These are phyloP conservation scores for Raphanus raphanistrum DNA, from an alignment of 345 rosid species.

Conservation along the genomic window DNA sequence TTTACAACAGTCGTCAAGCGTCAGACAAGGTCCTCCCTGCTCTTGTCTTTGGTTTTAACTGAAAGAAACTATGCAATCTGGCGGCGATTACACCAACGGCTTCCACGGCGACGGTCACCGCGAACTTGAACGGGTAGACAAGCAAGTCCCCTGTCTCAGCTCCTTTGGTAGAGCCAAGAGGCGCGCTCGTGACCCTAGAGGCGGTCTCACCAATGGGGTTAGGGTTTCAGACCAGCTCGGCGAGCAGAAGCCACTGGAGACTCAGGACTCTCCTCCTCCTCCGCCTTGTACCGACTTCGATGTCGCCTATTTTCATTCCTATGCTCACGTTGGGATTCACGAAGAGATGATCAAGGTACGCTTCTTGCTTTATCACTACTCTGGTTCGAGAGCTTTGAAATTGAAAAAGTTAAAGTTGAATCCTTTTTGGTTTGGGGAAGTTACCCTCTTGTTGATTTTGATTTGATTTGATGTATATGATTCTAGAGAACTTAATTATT, in stretches of 20 bases:
- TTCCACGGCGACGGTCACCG: constrained; percentile 36
- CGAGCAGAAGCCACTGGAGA: constrained; percentile 28
- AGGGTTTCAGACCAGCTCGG: constrained; percentile 50
- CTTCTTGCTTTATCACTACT: not conserved
- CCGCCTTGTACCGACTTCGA: constrained; percentile 77
- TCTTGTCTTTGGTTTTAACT: constrained; percentile 2
- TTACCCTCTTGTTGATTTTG: not conserved
- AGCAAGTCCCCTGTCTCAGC: constrained; percentile 10
- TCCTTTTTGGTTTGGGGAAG: not conserved
- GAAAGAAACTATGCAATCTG: constrained; percentile 48
- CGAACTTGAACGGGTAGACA: constrained; percentile 34
- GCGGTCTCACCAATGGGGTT: constrained; percentile 35
- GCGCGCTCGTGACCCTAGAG: constrained; percentile 30
- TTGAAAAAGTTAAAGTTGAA: not conserved
- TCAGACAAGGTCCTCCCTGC: constrained; percentile 20
- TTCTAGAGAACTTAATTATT: no score
- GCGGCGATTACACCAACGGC: constrained; percentile 53
- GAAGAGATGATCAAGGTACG: constrained; percentile 93
- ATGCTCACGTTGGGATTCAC: constrained; percentile 93
- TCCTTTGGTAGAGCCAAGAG: constrained; percentile 30
- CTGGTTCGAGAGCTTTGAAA: not conserved
- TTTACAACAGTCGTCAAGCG: constrained; percentile 31
- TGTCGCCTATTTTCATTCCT: constrained; percentile 79
- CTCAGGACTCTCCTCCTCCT: constrained; percentile 42
- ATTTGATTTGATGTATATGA: no score